Conservation (phyloP, 148 eudicot genomes). For the Persicaria maculosa region DNA sequence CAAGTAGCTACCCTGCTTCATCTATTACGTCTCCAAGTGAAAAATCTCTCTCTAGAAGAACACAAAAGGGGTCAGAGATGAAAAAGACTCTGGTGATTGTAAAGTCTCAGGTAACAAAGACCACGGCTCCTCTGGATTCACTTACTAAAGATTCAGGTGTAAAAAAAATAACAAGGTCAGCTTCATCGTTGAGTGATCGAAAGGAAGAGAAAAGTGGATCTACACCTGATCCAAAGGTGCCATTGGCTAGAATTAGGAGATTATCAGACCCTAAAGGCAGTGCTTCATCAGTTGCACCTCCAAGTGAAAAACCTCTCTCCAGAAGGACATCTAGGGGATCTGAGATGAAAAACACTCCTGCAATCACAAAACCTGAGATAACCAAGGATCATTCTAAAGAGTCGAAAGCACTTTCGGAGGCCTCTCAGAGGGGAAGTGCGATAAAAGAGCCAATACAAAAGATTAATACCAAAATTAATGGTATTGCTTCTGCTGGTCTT, state of each 20-base stretch:
- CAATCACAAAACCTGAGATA: slow-evolving; percentile 38
- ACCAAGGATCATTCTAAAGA: slow-evolving; percentile 52
- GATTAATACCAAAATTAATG: slow-evolving; percentile 21
- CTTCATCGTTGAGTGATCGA: slow-evolving; percentile 48
- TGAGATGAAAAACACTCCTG: slow-evolving; percentile 45
- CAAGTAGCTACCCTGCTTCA: slow-evolving; percentile 28
- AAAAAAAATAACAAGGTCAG: slow-evolving; percentile 66
- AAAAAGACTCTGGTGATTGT: slow-evolving; percentile 43
- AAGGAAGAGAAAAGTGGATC: slow-evolving; percentile 40
- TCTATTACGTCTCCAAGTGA: slow-evolving; percentile 41
- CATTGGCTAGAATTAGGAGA: slow-evolving; percentile 66
- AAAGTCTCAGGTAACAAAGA: slow-evolving; percentile 46
- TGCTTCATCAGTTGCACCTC: slow-evolving; percentile 35
- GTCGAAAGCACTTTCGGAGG: slow-evolving; percentile 32
- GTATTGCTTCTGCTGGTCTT: slow-evolving; percentile 24
- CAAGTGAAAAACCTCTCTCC: slow-evolving; percentile 39
- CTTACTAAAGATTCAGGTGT: slow-evolving; percentile 21
- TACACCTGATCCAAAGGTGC: slow-evolving; percentile 64
- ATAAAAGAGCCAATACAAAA: slow-evolving; percentile 29
- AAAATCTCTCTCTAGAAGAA: slow-evolving; percentile 45
- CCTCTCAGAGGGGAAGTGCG: slow-evolving; percentile 29
- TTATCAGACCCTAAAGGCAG: slow-evolving; percentile 85
- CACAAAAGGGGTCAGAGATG: slow-evolving; percentile 37
- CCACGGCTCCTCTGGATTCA: slow-evolving; percentile 52
- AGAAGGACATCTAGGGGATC: slow-evolving; percentile 42